phyloP scores from a whole-genome alignment of 306 rosid genomes.

The Cucurbita moschata region DNA sequence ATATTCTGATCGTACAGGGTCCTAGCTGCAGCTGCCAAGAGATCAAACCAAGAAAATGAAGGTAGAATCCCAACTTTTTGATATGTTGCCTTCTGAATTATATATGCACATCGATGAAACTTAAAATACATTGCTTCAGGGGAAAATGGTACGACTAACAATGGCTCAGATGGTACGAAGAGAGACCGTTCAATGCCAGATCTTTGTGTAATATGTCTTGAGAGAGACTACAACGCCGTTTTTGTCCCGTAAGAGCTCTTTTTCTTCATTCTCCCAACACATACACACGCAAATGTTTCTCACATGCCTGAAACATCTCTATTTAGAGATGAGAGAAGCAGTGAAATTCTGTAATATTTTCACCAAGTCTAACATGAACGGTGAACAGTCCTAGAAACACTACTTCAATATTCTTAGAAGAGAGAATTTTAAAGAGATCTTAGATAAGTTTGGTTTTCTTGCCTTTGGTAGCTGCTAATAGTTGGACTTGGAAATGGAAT shows the following conservation, averaged over 20 bases:
- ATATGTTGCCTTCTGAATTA: slow-evolving; percentile 1
- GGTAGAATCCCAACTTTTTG: slow-evolving; percentile 24
- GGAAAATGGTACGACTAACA: slow-evolving; percentile 30
- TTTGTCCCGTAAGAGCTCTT: slow-evolving; percentile 79
- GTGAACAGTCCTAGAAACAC: neutral
- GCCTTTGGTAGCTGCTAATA: neutral
- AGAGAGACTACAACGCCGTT: slow-evolving; percentile 81
- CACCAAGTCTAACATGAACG: neutral
- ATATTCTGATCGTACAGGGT: slow-evolving; percentile 48
- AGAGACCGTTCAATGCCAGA: slow-evolving; percentile 68
- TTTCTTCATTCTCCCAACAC: neutral
- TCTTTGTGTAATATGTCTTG: slow-evolving; percentile 94
- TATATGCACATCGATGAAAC: neutral
- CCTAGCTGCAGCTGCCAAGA: slow-evolving; percentile 89
- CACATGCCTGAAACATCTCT: neutral
- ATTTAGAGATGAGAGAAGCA: neutral
- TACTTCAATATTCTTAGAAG: neutral
- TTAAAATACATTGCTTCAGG: slow-evolving; percentile 24
- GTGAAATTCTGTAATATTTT: neutral
- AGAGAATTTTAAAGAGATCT: neutral
- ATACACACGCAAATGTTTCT: neutral
- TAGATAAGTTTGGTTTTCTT: neutral
- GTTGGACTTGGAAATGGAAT: neutral
- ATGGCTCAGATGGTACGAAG: slow-evolving; percentile 38
- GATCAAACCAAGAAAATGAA: slow-evolving; percentile 54